Evolutionary conservation across 257 asterid species (phyloP).

Genomic region (Lantana camara): DNA sequence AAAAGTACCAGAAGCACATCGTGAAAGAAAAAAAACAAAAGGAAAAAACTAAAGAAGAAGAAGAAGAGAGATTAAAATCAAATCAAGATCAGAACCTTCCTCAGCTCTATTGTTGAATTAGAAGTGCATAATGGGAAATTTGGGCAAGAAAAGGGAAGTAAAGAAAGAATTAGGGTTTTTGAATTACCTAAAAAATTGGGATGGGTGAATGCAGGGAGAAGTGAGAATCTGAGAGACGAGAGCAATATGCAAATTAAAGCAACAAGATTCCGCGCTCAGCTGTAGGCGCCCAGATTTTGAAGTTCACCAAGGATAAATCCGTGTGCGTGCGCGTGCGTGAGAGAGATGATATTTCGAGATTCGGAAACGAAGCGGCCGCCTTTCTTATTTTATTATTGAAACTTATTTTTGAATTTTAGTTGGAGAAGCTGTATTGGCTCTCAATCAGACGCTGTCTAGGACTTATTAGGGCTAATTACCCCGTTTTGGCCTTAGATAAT

Average conservation of each 20-base stretch:
- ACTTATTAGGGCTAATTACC: no score
- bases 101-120: slow-evolving; percentile 11
- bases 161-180: slow-evolving; percentile 34
- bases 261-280: slow-evolving; percentile 2
- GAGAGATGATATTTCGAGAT: not conserved
- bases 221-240: slow-evolving; percentile 26
- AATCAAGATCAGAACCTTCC: not conserved
- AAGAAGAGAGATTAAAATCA: not conserved
- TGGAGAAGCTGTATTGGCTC: no score
- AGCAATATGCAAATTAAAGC: slow-evolving; percentile 16
- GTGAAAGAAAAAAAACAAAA: not conserved
- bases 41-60: not conserved
- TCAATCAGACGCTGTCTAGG: no score
- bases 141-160: not conserved
- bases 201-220: slow-evolving; percentile 19
- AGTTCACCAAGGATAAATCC: slow-evolving; percentile 15
- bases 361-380: slow-evolving; percentile 3
- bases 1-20: not conserved
- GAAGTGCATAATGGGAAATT: not conserved
- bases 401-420: not conserved
- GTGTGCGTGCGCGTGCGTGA: not conserved
- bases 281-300: slow-evolving; percentile 29
- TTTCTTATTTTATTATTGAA: not conserved
- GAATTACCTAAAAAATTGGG: slow-evolving; percentile 27
- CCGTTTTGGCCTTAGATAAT: no score